Evolutionary conservation across 257 asterid genomes (phyloP).

Genomic region (Eustoma russellianum): DNA sequence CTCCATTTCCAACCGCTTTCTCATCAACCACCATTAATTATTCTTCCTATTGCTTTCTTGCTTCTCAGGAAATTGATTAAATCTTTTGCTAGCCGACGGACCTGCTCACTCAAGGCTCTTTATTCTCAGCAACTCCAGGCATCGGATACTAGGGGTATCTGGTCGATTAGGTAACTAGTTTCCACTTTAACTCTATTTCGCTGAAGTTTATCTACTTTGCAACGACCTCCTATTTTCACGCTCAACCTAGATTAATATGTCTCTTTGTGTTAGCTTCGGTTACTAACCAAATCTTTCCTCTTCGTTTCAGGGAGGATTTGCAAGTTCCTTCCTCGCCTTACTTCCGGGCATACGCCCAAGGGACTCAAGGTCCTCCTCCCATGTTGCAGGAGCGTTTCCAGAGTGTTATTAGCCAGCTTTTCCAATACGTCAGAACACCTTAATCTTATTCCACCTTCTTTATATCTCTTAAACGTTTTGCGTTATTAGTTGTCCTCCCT

Average conservation of each 20-base stretch:
- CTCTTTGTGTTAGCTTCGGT: background rate
- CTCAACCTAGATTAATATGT: background rate
- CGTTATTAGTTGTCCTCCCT: no score
- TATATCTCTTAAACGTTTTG: background rate
- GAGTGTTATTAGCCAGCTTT: constrained; percentile 90
- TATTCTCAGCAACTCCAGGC: constrained; percentile 34
- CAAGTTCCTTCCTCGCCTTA: constrained; percentile 84
- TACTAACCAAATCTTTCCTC: background rate
- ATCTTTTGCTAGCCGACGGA: constrained; percentile 14
- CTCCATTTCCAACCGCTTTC: background rate
- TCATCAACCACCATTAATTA: background rate
- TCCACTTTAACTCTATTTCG: background rate
- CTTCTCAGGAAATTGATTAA: constrained; percentile 36
- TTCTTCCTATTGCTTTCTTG: background rate
- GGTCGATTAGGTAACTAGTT: constrained; percentile 72
- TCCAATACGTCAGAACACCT: constrained; percentile 59
- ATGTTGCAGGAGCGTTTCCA: constrained; percentile 84
- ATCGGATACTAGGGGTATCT: constrained; percentile 42
- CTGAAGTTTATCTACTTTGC: background rate
- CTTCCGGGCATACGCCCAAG: constrained; percentile 64
- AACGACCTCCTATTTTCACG: background rate
- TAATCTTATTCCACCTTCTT: background rate
- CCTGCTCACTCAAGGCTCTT: constrained; percentile 37
- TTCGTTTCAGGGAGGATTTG: constrained; percentile 57
- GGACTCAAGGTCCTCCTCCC: constrained; percentile 82